Evolutionary conservation across 176 grass and related monocot genomes (phyloP).

Genomic region (Puccinellia tenuiflora): DNA sequence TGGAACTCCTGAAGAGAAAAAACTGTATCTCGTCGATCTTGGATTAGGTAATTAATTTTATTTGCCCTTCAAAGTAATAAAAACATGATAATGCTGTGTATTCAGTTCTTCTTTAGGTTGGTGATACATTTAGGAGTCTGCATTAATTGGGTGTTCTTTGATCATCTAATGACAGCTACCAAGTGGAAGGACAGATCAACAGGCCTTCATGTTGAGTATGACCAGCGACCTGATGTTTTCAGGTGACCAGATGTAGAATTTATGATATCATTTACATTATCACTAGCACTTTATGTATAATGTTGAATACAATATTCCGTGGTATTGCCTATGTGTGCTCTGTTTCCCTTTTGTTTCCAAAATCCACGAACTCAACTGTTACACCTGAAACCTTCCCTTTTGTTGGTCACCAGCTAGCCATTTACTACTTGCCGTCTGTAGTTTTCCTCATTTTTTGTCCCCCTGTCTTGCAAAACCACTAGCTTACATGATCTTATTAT

Average conservation of each 20-base stretch:
- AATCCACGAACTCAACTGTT: background rate
- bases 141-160: slow-evolving; percentile 34
- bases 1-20: slow-evolving; percentile 89
- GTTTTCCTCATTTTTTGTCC: background rate
- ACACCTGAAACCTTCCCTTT: background rate
- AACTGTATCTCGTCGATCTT: slow-evolving; percentile 97
- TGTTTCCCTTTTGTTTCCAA: background rate
- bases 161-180: slow-evolving; percentile 55
- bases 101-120: slow-evolving; percentile 19
- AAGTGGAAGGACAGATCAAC: slow-evolving; percentile 82
- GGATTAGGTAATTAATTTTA: slow-evolving; percentile 68
- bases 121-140: background rate
- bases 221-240: slow-evolving; percentile 97
- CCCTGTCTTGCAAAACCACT: background rate
- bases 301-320: background rate
- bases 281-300: background rate
- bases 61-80: background rate
- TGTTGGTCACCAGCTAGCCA: background rate
- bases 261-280: slow-evolving; percentile 18
- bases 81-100: background rate
- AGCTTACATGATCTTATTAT: background rate
- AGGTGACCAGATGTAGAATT: slow-evolving; percentile 50
- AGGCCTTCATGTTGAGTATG: slow-evolving; percentile 85
- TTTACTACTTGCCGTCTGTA: background rate
- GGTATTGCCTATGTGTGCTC: background rate